Evolutionary conservation across 1,284 basidiomycete genomes (phyloP).

Genomic region (Cronartium quercuum): DNA sequence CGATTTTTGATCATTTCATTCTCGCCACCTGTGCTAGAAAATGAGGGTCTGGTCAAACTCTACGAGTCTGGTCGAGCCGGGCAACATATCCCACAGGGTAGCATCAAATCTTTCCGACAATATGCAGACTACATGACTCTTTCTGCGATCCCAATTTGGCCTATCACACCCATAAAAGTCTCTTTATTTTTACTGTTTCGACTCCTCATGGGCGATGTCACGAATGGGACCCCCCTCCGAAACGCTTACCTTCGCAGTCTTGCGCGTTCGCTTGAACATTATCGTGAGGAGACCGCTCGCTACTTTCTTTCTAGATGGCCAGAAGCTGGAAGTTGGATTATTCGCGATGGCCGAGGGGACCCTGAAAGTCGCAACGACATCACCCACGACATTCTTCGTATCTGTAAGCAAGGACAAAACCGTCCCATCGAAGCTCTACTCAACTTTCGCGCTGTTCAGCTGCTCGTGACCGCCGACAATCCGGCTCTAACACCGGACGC

Average conservation of each 20-base stretch:
- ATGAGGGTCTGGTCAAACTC: conserved; percentile 7
- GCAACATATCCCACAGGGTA: conserved; percentile 11
- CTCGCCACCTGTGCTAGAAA: neutral
- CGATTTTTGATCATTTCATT: neutral
- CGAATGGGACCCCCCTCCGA: conserved; percentile 3
- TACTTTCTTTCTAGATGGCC: conserved; percentile 9
- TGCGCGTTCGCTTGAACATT: conserved; percentile 11
- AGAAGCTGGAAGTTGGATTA: conserved; percentile 21
- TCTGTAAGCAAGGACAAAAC: conserved; percentile 3
- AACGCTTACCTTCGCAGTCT: conserved; percentile 16
- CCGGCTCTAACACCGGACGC: conserved; percentile 7
- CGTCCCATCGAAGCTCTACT: conserved; percentile 5
- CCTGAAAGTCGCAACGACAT: conserved; percentile 21
- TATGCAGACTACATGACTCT: conserved; percentile 18
- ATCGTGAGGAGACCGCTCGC: conserved; percentile 6
- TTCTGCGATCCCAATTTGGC: conserved; percentile 5
- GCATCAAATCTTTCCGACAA: conserved; percentile 19
- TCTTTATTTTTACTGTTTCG: conserved; percentile 10
- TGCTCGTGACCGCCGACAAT: conserved; percentile 4
- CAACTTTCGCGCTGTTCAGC: conserved; percentile 3
- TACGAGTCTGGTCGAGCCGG: conserved; percentile 13
- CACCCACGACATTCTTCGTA: conserved; percentile 20
- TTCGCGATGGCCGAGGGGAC: conserved; percentile 12
- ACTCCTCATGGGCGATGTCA: conserved; percentile 9
- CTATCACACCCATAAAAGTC: conserved; percentile 12